A percentile compares a stretch with the other conserved stretches of the same genome.
Conservation (phyloP, 2,329 filamentous ascomycete species). For the Cercospora berteroae region DNA sequence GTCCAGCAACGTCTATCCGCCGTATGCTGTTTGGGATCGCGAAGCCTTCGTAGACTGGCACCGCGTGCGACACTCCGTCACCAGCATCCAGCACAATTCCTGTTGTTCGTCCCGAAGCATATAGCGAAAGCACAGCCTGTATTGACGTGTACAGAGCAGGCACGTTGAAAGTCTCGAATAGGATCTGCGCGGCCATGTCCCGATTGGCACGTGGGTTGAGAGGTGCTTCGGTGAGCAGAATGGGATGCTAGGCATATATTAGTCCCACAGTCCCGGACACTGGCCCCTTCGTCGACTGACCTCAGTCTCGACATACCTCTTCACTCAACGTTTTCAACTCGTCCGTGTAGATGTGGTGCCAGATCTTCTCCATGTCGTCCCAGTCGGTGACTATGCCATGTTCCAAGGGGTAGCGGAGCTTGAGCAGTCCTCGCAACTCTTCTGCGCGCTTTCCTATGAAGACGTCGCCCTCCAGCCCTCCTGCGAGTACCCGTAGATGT, state of each 20-base stretch:
- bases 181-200: constrained; percentile 92
- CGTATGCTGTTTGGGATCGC: constrained; percentile 94
- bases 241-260: constrained; percentile 67
- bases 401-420: constrained; percentile 93
- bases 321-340: constrained; percentile 95
- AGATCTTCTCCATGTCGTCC: constrained; percentile 99
- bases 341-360: constrained; percentile 96
- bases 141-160: constrained; percentile 95
- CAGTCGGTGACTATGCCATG: constrained; percentile 98
- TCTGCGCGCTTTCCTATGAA: constrained; percentile 94
- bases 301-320: constrained; percentile 60
- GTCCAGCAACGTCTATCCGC: constrained; percentile 90
- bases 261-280: constrained; percentile 5
- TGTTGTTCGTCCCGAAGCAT: constrained; percentile 92
- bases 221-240: constrained; percentile 92
- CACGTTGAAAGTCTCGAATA: constrained; percentile 98
- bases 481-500: constrained; percentile 90
- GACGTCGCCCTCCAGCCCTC: constrained; percentile 90
- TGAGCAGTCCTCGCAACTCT: constrained; percentile 85
- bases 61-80: constrained; percentile 94
- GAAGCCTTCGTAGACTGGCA: constrained; percentile 97
- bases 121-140: constrained; percentile 92
- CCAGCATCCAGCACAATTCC: constrained; percentile 94
- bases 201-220: constrained; percentile 94
- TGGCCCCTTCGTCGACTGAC: constrained; percentile 16